A percentile compares a stretch with the other conserved stretches of the same genome.
phyloP scores from a whole-genome alignment of 306 rosid genomes.

The Lathyrus sativus region DNA sequence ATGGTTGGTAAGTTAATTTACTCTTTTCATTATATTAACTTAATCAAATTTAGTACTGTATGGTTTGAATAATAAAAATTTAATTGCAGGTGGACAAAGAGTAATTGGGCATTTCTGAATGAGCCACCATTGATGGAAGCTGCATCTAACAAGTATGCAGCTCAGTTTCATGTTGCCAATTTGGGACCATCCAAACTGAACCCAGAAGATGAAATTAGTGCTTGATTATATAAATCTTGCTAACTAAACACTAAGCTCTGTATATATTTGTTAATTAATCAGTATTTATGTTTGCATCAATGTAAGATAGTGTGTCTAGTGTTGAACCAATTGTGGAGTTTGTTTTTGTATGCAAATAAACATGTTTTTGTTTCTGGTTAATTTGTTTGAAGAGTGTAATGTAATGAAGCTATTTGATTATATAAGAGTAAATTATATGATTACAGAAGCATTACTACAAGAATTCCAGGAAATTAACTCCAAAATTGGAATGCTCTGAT shows the following conservation, averaged over 20 bases:
- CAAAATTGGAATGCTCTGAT: too few species aligned
- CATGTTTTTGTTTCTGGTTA: background rate
- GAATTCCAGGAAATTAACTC: too few species aligned
- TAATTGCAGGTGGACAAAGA: slow-evolving; percentile 78
- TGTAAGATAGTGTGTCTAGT: background rate
- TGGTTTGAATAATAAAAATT: background rate
- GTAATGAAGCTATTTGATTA: background rate
- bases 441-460: too few species aligned
- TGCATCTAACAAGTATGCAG: slow-evolving; percentile 50
- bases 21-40: background rate
- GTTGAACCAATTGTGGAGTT: background rate
- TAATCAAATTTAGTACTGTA: too few species aligned
- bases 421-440: too few species aligned
- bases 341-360: background rate
- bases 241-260: background rate
- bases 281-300: background rate
- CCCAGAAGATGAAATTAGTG: slow-evolving; percentile 38
- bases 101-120: slow-evolving; percentile 92
- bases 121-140: slow-evolving; percentile 66
- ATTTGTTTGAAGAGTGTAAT: slow-evolving; percentile 18
- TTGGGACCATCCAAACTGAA: slow-evolving; percentile 39
- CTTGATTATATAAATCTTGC: slow-evolving; percentile 28
- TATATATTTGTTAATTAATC: background rate
- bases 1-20: slow-evolving; percentile 54
- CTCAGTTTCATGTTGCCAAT: slow-evolving; percentile 70